Percentiles rank a stretch among this genome's conserved stretches.
Conservation (phyloP, 768 basidiomycete genomes). For the Myochromella boudieri region DNA sequence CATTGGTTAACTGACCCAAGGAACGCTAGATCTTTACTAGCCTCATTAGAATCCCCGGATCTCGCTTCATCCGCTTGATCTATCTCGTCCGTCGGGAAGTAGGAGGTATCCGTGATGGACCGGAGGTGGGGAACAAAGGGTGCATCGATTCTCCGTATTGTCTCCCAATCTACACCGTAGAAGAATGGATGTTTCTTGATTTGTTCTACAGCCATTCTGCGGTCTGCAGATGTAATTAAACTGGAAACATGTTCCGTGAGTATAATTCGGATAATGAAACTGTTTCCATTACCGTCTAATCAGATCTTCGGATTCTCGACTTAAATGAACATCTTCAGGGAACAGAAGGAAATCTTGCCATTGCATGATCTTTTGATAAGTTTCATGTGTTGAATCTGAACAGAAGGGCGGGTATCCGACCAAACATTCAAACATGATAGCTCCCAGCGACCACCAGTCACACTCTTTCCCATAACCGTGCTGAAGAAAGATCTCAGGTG, state of each 20-base stretch:
- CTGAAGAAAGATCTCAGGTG: slow-evolving; percentile 95
- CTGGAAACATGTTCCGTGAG: slow-evolving; percentile 31
- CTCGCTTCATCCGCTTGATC: slow-evolving; percentile 66
- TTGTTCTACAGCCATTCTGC: slow-evolving; percentile 76
- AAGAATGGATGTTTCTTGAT: slow-evolving; percentile 93
- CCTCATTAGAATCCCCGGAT: slow-evolving; percentile 36
- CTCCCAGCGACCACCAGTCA: slow-evolving; percentile 99
- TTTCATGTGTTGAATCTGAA: slow-evolving; percentile 93
- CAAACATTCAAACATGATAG: slow-evolving; percentile 97
- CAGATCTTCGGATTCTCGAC: slow-evolving; percentile 87
- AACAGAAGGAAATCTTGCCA: slow-evolving; percentile 87
- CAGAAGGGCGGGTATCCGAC: slow-evolving; percentile 98
- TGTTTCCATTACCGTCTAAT: slow-evolving; percentile 62
- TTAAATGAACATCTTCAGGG: slow-evolving; percentile 93
- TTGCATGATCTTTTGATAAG: slow-evolving; percentile 96
- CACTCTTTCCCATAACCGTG: slow-evolving; percentile 98
- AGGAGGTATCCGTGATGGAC: slow-evolving; percentile 95
- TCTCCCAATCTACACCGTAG: slow-evolving; percentile 92
- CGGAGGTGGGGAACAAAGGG: slow-evolving; percentile 96
- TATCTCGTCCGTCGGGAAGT: slow-evolving; percentile 94
- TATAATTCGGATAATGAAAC: neutral
- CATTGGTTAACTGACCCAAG: slow-evolving; percentile 45
- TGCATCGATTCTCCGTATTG: slow-evolving; percentile 85
- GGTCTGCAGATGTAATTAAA: slow-evolving; percentile 82
- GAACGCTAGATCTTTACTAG: slow-evolving; percentile 64